Percentiles rank a stretch among this genome's conserved stretches.
phyloP scores from a whole-genome alignment of 331 rosid species.

The Acacia pycnantha region DNA sequence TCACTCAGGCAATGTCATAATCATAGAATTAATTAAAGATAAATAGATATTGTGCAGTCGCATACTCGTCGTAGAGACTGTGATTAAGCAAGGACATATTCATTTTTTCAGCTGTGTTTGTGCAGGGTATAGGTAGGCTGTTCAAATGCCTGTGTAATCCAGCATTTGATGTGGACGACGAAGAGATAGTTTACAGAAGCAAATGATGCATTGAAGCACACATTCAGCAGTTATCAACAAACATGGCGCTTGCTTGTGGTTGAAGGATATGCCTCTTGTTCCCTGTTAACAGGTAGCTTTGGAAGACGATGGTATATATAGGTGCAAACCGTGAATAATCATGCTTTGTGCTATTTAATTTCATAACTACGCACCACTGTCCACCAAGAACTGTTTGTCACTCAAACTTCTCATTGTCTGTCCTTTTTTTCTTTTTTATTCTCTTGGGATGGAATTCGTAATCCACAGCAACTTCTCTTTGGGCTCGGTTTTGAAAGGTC shows the following conservation, averaged over 20 bases:
- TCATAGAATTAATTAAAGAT: not conserved
- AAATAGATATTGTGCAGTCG: not conserved
- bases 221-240: too few relatives aligned
- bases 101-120: conserved; percentile 15
- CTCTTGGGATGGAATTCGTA: too few relatives aligned
- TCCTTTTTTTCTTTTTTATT: fast-evolving
- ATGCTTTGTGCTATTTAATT: not conserved
- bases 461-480: not conserved
- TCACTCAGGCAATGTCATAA: conserved; percentile 68
- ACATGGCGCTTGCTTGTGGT: not conserved
- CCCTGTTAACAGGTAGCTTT: not conserved
- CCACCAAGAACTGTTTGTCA: not conserved
- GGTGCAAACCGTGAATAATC: conserved; percentile 13
- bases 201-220: conserved; percentile 33
- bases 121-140: conserved; percentile 79
- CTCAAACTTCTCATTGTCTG: not conserved
- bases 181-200: conserved; percentile 63
- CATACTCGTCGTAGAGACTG: not conserved
- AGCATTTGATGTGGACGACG: conserved; percentile 71
- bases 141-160: conserved; percentile 78
- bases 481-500: not conserved
- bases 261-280: not conserved
- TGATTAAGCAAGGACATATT: conserved; percentile 8
- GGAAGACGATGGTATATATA: not conserved
- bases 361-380: not conserved